A percentile compares a stretch with the other conserved stretches of the same genome.
Conservation (phyloP, 164 flowering plant species). For the Kingdonia uniflora region DNA sequence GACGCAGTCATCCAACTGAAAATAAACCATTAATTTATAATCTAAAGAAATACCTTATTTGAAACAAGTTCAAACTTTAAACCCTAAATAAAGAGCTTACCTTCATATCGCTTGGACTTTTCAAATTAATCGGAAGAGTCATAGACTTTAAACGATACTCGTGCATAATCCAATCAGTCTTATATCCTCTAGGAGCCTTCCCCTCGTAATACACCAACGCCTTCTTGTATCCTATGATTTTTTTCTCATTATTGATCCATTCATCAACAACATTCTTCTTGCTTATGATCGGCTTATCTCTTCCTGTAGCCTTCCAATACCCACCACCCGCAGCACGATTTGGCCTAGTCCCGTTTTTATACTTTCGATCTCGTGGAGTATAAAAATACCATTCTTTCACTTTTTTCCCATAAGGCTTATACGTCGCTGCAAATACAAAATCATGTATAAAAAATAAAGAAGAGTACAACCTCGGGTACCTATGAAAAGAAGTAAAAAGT, state of each 20-base stretch:
- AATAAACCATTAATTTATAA: neutral
- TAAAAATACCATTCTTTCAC: neutral
- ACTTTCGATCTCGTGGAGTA: neutral
- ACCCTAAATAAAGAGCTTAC: neutral
- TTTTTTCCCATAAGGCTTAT: neutral
- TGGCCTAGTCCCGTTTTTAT: neutral
- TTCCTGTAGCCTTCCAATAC: conserved; percentile 1
- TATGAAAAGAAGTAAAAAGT: neutral
- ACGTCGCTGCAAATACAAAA: neutral
- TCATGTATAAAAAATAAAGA: too few species aligned
- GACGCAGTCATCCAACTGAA: neutral
- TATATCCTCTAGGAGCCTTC: neutral
- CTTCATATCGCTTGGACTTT: neutral
- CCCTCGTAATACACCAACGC: neutral
- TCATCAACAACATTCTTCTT: neutral
- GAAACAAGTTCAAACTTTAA: neutral
- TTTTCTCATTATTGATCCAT: neutral
- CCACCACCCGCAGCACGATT: neutral
- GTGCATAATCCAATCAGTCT: conserved; percentile 3
- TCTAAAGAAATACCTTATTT: neutral
- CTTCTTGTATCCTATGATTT: neutral
- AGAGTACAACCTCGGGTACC: too few species aligned
- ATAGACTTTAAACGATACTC: neutral
- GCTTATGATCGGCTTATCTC: neutral
- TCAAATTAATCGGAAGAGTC: neutral